Conservation (phyloP, 257 asterid species). For the Przewalskia tangutica region DNA sequence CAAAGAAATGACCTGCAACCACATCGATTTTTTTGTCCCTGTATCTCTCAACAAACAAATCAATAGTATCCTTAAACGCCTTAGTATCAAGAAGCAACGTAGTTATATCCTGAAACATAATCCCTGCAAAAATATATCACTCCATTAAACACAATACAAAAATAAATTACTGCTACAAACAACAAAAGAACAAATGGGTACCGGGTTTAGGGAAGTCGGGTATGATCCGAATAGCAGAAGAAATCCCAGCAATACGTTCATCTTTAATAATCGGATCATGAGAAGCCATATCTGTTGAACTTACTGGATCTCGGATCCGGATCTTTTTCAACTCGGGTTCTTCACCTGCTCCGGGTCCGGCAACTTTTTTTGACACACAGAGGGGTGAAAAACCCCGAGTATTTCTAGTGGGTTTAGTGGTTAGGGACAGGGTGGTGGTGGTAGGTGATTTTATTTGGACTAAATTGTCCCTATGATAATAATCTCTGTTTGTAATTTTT, state of each 20-base stretch:
- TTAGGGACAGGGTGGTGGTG: constrained; percentile 17
- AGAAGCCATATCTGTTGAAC: constrained; percentile 36
- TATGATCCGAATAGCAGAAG: constrained; percentile 69
- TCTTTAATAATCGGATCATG: constrained; percentile 12
- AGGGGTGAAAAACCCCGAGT: not conserved
- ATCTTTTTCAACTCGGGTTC: constrained; percentile 3
- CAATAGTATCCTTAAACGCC: constrained; percentile 85
- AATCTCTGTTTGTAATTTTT: not conserved
- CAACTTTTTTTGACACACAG: not conserved
- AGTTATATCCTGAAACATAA: constrained; percentile 87
- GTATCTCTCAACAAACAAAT: constrained; percentile 88
- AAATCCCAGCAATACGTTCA: constrained; percentile 60
- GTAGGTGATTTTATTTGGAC: constrained; percentile 25
- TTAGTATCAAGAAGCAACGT: constrained; percentile 72
- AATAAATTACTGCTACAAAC: not conserved
- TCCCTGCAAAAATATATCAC: constrained; percentile 33
- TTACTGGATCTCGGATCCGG: constrained; percentile 8
- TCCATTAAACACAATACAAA: not conserved
- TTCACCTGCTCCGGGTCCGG: constrained; percentile 14
- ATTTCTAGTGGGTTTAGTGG: not conserved
- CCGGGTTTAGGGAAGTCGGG: constrained; percentile 93
- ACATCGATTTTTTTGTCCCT: constrained; percentile 51
- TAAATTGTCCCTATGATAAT: constrained; percentile 12
- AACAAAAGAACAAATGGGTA: constrained; percentile 4
- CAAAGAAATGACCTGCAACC: constrained; percentile 50